Conservation (phyloP, 1,284 basidiomycete genomes). For the Ceratobasidium theobromae region DNA sequence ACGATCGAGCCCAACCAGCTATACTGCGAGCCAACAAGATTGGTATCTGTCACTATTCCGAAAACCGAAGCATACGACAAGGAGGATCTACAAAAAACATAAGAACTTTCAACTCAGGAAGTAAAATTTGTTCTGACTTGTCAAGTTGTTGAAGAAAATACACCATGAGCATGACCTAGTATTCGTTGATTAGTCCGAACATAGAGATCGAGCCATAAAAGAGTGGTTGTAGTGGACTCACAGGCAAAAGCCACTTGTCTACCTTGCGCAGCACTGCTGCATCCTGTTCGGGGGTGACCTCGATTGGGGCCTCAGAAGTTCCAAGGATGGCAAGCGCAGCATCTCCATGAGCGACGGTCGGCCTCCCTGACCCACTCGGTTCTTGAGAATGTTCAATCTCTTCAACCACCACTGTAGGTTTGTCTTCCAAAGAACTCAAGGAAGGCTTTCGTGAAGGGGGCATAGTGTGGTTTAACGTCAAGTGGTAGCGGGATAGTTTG, state of each 20-base stretch:
- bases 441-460: slow-evolving; percentile 5
- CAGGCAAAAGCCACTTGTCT: slow-evolving; percentile 49
- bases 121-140: slow-evolving; percentile 41
- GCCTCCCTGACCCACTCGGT: slow-evolving; percentile 27
- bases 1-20: slow-evolving; percentile 52
- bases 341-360: slow-evolving; percentile 40
- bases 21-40: slow-evolving; percentile 50
- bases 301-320: slow-evolving; percentile 39
- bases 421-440: slow-evolving; percentile 3
- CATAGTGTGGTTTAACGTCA: no score
- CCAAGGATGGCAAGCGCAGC: slow-evolving; percentile 46
- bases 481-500: no score
- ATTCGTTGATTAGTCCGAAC: not conserved
- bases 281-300: slow-evolving; percentile 46
- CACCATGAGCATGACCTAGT: slow-evolving; percentile 45
- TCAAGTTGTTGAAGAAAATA: slow-evolving; percentile 51
- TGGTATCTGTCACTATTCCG: slow-evolving; percentile 46
- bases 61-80: slow-evolving; percentile 51
- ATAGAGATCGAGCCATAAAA: not conserved
- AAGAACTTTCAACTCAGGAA: not conserved
- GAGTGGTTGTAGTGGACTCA: not conserved
- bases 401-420: slow-evolving; percentile 26
- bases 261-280: slow-evolving; percentile 46
- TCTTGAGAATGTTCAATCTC: slow-evolving; percentile 27
- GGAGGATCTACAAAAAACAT: slow-evolving; percentile 43